Percentiles rank a stretch among this genome's conserved stretches.
Evolutionary conservation across 2,329 filamentous ascomycete genomes (phyloP).

Genomic region (Colletotrichum sojae): DNA sequence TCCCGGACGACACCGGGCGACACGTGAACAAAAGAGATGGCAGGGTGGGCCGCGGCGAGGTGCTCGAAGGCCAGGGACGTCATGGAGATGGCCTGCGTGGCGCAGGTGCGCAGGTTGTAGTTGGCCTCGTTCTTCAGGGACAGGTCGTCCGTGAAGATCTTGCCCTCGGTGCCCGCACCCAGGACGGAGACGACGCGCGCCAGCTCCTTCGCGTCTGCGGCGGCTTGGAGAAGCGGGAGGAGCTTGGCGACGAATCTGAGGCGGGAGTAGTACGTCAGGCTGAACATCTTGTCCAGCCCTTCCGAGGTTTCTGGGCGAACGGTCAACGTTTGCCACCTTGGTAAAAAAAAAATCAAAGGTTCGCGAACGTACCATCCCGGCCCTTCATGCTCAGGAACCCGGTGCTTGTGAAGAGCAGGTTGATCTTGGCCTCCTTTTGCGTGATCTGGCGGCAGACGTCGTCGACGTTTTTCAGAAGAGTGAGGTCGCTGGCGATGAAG

Average conservation of each 20-base stretch:
- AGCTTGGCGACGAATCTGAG: conserved; percentile 70
- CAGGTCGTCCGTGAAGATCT: conserved; percentile 49
- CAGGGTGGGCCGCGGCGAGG: conserved; percentile 59
- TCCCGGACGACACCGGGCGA: not conserved
- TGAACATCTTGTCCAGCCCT: conserved; percentile 65
- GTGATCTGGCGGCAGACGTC: conserved; percentile 61
- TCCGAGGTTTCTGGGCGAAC: conserved; percentile 67
- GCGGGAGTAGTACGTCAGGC: conserved; percentile 70
- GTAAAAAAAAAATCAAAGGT: no score
- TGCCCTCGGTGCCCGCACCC: conserved; percentile 62
- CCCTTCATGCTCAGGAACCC: conserved; percentile 47
- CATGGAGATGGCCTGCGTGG: conserved; percentile 62
- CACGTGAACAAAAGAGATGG: conserved; percentile 43
- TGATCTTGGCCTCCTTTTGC: conserved; percentile 58
- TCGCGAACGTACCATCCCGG: not conserved
- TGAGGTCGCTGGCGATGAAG: conserved; percentile 66
- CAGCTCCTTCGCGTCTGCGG: conserved; percentile 44
- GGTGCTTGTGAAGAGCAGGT: conserved; percentile 61
- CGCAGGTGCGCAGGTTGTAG: conserved; percentile 52
- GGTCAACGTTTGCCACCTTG: no score
- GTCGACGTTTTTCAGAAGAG: conserved; percentile 66
- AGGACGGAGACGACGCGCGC: conserved; percentile 65
- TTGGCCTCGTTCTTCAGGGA: conserved; percentile 50
- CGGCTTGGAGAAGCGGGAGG: conserved; percentile 64
- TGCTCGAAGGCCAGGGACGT: conserved; percentile 63